These are phyloP conservation scores for Pythium pyrilobum DNA, from an alignment of 352 stramenopile species.

Conservation along the genomic window DNA sequence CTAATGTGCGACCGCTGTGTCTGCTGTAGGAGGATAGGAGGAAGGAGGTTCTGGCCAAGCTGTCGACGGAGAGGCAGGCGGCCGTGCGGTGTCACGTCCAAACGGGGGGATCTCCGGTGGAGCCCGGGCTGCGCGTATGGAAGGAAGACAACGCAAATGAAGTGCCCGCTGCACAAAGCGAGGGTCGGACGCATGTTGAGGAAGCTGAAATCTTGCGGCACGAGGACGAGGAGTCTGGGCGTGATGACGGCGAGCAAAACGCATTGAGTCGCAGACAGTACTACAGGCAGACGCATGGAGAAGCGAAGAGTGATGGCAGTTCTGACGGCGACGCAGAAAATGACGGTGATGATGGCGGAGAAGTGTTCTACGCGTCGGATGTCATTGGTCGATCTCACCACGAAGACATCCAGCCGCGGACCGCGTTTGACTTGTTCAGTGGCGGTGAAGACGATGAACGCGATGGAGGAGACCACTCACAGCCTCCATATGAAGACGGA, in stretches of 20 bases:
- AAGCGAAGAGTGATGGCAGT: background rate
- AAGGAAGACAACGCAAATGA: background rate
- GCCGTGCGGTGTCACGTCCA: constrained; percentile 17
- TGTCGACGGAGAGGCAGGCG: constrained; percentile 49
- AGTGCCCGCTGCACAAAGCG: background rate
- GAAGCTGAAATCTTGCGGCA: too few relatives aligned
- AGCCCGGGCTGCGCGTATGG: background rate
- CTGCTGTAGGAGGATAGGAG: constrained; percentile 45
- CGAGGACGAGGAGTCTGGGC: too few relatives aligned
- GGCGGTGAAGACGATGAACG: background rate
- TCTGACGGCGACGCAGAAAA: background rate
- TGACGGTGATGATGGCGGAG: constrained; percentile 3
- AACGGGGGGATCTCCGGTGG: too few relatives aligned
- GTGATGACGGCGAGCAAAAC: background rate
- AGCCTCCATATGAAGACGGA: background rate
- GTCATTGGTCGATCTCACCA: constrained; percentile 11
- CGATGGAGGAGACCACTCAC: background rate
- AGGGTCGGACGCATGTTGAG: background rate
- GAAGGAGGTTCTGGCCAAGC: constrained; percentile 59
- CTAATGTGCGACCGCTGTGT: background rate
- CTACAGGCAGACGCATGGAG: background rate
- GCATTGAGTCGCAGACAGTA: background rate
- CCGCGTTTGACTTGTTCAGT: constrained; percentile 13
- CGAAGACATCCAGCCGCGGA: constrained; percentile 12
- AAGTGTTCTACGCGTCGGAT: constrained; percentile 23